phyloP scores from a whole-genome alignment of 768 basidiomycete species.

The Leccinum variicolor region DNA sequence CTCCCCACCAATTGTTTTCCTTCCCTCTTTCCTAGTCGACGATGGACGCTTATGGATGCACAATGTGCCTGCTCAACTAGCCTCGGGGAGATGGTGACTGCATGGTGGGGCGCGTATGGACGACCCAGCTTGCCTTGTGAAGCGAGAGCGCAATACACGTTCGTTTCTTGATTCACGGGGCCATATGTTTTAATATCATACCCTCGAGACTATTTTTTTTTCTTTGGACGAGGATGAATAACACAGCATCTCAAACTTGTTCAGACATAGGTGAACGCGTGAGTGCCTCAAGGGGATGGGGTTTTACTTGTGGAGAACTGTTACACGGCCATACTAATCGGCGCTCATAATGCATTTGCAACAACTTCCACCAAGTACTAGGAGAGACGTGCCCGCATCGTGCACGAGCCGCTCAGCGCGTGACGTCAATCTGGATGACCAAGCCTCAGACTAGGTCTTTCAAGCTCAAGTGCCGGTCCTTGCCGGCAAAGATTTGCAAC shows the following conservation, averaged over 20 bases:
- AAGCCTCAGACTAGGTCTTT: background rate
- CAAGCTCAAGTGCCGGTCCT: background rate
- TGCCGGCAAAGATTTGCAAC: background rate
- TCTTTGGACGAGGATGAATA: background rate
- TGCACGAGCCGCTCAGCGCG: no score
- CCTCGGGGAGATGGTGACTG: slow-evolving; percentile 6
- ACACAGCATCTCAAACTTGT: background rate
- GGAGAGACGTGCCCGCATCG: no score
- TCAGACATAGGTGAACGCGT: background rate
- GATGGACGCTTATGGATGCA: slow-evolving; percentile 24
- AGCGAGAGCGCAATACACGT: slow-evolving; percentile 13
- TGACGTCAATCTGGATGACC: background rate
- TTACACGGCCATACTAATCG: no score
- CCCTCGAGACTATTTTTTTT: background rate
- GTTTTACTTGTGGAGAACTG: no score
- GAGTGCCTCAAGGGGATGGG: no score
- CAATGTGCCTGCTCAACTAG: slow-evolving; percentile 16
- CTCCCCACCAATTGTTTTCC: background rate
- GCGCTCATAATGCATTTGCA: no score
- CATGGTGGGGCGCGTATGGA: background rate
- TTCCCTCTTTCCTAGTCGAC: slow-evolving; percentile 11
- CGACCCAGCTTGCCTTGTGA: background rate
- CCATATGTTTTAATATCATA: slow-evolving; percentile 15
- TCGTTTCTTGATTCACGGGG: slow-evolving; percentile 14
- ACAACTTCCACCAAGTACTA: no score